These are phyloP conservation scores for Xylaria sp. DNA, from an alignment of 2,329 filamentous ascomycete genomes.

Conservation along the genomic window DNA sequence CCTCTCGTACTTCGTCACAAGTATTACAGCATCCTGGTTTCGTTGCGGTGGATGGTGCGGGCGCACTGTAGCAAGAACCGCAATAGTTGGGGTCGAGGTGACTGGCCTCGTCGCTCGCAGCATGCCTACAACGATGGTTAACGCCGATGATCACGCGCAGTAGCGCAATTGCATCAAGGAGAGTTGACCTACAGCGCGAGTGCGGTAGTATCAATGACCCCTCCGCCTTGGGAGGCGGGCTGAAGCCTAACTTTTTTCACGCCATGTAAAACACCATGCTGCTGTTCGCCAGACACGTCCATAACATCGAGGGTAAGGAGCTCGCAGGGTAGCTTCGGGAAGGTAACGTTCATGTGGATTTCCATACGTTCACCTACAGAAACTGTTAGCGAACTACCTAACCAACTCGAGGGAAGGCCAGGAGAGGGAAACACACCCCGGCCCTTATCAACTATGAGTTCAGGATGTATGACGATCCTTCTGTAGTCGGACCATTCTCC, in stretches of 20 bases:
- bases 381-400: constrained; percentile 33
- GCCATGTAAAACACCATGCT: constrained; percentile 92
- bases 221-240: constrained; percentile 77
- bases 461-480: constrained; percentile 84
- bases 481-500: constrained; percentile 97
- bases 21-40: constrained; percentile 97
- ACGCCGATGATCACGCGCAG: constrained; percentile 5
- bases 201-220: constrained; percentile 75
- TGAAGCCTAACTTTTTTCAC: constrained; percentile 88
- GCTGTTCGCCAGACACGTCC: constrained; percentile 97
- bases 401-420: not conserved
- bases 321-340: constrained; percentile 93
- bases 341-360: constrained; percentile 97
- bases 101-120: constrained; percentile 71
- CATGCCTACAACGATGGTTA: constrained; percentile 62
- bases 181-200: constrained; percentile 69
- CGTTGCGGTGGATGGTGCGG: constrained; percentile 72
- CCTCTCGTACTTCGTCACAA: constrained; percentile 95
- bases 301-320: constrained; percentile 97
- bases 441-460: constrained; percentile 95
- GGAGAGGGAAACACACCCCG: constrained; percentile 70
- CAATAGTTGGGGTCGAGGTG: constrained; percentile 95
- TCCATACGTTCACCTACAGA: constrained; percentile 89
- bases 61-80: constrained; percentile 90
- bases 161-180: not conserved